Evolutionary conservation across 225 moss, liverwort and hornwort genomes (phyloP).

Genomic region (Pseudoscleropodium purum): DNA sequence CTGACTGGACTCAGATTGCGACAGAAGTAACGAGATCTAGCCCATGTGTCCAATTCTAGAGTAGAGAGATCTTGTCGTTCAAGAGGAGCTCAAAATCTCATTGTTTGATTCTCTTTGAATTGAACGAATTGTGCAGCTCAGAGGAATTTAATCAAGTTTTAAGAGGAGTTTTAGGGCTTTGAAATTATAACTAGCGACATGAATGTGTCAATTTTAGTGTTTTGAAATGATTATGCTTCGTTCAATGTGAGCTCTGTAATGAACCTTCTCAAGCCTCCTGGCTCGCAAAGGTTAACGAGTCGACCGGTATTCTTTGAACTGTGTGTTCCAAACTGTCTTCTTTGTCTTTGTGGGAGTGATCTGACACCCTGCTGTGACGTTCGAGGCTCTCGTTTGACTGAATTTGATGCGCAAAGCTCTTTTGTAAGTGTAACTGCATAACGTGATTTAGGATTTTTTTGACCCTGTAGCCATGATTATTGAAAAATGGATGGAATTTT

Average conservation of each 20-base stretch:
- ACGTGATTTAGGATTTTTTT: background rate
- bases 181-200: background rate
- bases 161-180: background rate
- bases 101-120: background rate
- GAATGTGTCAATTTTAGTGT: background rate
- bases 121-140: background rate
- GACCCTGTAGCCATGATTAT: too few relatives aligned
- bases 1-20: too few relatives aligned
- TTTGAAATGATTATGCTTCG: background rate
- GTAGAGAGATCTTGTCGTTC: background rate
- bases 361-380: background rate
- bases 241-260: background rate
- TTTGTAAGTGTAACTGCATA: background rate
- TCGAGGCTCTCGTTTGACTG: background rate
- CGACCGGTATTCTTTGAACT: too few relatives aligned
- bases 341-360: background rate
- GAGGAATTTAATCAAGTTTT: background rate
- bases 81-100: background rate
- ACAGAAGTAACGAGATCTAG: background rate
- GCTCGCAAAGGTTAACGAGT: background rate
- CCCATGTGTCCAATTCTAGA: background rate
- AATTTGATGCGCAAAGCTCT: background rate
- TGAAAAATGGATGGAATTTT: background rate
- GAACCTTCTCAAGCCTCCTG: background rate
- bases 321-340: background rate